phyloP scores from a whole-genome alignment of 441 rosid species.

The Omphalea diandra region DNA sequence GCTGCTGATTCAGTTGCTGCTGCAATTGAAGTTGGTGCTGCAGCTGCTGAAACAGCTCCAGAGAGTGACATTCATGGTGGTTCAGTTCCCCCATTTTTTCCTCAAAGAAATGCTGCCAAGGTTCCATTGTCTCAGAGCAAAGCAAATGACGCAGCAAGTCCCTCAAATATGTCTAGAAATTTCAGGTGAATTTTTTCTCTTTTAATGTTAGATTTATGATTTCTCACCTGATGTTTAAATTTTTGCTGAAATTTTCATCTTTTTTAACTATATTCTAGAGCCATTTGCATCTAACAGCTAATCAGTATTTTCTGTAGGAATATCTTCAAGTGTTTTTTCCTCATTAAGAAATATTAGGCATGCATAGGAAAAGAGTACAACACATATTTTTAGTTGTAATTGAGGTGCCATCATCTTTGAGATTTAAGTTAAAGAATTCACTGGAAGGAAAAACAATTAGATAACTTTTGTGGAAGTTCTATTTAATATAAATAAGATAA shows the following conservation, averaged over 20 bases:
- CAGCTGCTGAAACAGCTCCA: slow-evolving; percentile 67
- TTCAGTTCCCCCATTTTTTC: slow-evolving; percentile 37
- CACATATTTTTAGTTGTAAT: background rate
- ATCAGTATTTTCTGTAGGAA: background rate
- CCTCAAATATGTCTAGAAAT: slow-evolving; percentile 74
- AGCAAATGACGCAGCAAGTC: slow-evolving; percentile 53
- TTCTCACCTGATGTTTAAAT: slow-evolving; percentile 3
- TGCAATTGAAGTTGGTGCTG: slow-evolving; percentile 82
- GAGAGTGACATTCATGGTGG: slow-evolving; percentile 57
- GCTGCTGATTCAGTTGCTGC: slow-evolving; percentile 95
- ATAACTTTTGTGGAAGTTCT: background rate
- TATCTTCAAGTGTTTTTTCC: background rate
- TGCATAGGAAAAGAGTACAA: background rate
- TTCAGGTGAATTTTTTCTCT: slow-evolving; percentile 58
- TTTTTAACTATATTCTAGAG: background rate
- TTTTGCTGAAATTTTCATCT: background rate
- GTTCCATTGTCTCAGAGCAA: slow-evolving; percentile 54
- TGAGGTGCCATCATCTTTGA: background rate
- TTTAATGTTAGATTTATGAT: slow-evolving; percentile 7
- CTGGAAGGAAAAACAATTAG: background rate
- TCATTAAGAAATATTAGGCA: background rate
- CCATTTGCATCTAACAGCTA: background rate
- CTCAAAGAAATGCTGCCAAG: slow-evolving; percentile 53
- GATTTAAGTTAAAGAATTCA: background rate
- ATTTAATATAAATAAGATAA: too few relatives aligned